phyloP scores from a whole-genome alignment of 1,139 yeast genomes.

The Taiozyma sp. region DNA sequence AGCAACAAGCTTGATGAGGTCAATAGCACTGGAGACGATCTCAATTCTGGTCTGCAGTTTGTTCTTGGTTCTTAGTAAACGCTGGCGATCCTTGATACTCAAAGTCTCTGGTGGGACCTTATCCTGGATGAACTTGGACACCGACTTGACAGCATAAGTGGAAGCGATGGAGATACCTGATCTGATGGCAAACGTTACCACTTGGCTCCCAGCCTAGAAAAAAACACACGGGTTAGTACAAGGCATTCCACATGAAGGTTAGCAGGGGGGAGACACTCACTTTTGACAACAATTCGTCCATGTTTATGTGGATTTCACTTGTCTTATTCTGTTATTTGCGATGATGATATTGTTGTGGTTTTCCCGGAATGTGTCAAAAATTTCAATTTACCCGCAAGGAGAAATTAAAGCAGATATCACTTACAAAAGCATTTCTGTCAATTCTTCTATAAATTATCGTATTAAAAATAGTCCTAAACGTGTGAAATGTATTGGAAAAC shows the following conservation, averaged over 20 bases:
- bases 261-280: neutral
- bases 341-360: too few relatives aligned
- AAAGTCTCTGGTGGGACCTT: constrained; percentile 47
- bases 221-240: constrained; percentile 11
- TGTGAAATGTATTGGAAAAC: constrained; percentile 95
- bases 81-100: constrained; percentile 34
- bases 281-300: constrained; percentile 6
- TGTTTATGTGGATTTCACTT: neutral
- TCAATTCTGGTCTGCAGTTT: constrained; percentile 57
- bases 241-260: too few relatives aligned
- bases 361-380: neutral
- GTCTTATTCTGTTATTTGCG: neutral
- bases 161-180: constrained; percentile 78
- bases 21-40: constrained; percentile 66
- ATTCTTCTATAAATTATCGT: neutral
- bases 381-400: too few relatives aligned
- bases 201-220: constrained; percentile 66
- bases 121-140: constrained; percentile 48
- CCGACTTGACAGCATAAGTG: constrained; percentile 67
- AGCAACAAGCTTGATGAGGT: constrained; percentile 60
- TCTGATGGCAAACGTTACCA: constrained; percentile 74
- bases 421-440: too few relatives aligned
- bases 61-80: constrained; percentile 38
- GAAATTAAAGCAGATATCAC: too few relatives aligned
- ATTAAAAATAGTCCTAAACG: constrained; percentile 12